Conservation (phyloP, 164 flowering plant species). For the Vitis riparia region DNA sequence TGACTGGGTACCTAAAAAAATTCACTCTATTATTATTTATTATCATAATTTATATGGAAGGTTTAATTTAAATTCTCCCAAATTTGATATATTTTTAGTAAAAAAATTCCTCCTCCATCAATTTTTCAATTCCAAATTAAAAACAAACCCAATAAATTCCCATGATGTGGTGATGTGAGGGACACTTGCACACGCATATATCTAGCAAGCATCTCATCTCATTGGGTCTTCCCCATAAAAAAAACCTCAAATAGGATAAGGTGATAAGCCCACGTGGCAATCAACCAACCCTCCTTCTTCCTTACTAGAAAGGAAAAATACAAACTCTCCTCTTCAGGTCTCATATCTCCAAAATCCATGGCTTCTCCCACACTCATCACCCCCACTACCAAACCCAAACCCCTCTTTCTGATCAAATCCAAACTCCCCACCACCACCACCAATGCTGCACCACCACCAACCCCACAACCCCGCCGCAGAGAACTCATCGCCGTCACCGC, state of each 20-base stretch:
- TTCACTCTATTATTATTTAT: too few relatives aligned
- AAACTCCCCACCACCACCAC: slow-evolving; percentile 23
- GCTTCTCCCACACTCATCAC: slow-evolving; percentile 67
- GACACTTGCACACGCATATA: not conserved
- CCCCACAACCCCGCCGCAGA: slow-evolving; percentile 36
- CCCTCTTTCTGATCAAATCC: slow-evolving; percentile 29
- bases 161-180: too few relatives aligned
- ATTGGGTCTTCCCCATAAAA: slow-evolving; percentile 44
- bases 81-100: too few relatives aligned
- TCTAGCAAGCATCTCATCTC: not conserved
- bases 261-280: slow-evolving; percentile 76
- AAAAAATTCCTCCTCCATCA: too few relatives aligned
- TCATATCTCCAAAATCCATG: slow-evolving; percentile 29
- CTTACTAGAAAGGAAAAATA: not conserved
- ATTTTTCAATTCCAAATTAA: too few relatives aligned
- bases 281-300: slow-evolving; percentile 10
- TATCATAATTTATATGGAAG: too few relatives aligned
- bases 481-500: slow-evolving; percentile 24
- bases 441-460: slow-evolving; percentile 11
- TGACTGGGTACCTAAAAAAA: too few relatives aligned
- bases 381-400: slow-evolving; percentile 56
- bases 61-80: too few relatives aligned
- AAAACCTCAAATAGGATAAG: slow-evolving; percentile 56
- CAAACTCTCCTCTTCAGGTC: not conserved
- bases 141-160: too few relatives aligned